These are phyloP conservation scores for Botryotinia narcissicola DNA, from an alignment of 2,329 filamentous ascomycete genomes.

Conservation along the genomic window DNA sequence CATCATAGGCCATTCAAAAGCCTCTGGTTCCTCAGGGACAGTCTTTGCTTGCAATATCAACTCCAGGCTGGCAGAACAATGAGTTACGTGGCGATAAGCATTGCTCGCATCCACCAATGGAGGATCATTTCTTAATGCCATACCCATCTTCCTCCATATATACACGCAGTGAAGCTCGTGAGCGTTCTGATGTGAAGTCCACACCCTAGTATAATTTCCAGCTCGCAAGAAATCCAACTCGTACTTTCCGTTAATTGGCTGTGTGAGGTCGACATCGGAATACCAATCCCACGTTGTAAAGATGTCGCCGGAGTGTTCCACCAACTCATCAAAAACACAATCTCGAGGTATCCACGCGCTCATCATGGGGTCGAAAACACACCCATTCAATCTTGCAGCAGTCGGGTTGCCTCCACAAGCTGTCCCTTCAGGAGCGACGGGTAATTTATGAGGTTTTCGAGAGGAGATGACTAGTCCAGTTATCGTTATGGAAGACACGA, in stretches of 20 bases:
- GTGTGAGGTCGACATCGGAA: neutral
- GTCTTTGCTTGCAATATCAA: neutral
- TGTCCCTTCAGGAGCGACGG: neutral
- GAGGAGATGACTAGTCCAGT: slow-evolving; percentile 2
- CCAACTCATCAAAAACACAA: slow-evolving; percentile 3
- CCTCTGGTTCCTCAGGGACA: neutral
- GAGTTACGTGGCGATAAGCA: neutral
- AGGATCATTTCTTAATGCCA: slow-evolving; percentile 5
- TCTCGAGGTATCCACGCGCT: neutral
- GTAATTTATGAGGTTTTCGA: neutral
- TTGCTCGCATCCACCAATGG: slow-evolving; percentile 7
- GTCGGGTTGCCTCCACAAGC: slow-evolving; percentile 2
- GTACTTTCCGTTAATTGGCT: slow-evolving; percentile 1
- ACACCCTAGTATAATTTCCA: slow-evolving; percentile 4
- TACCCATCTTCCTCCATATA: slow-evolving; percentile 5
- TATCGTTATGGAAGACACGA: slow-evolving; percentile 4
- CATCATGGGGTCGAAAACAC: slow-evolving; percentile 3
- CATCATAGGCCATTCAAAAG: no score
- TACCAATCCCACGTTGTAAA: slow-evolving; percentile 8
- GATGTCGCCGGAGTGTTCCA: slow-evolving; percentile 5
- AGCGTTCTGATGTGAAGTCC: slow-evolving; percentile 2
- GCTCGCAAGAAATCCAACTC: neutral
- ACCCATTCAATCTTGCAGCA: neutral
- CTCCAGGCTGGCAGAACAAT: neutral
- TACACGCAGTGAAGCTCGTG: slow-evolving; percentile 1